phyloP scores from a whole-genome alignment of 306 rosid species.

The Crotalaria pallida region DNA sequence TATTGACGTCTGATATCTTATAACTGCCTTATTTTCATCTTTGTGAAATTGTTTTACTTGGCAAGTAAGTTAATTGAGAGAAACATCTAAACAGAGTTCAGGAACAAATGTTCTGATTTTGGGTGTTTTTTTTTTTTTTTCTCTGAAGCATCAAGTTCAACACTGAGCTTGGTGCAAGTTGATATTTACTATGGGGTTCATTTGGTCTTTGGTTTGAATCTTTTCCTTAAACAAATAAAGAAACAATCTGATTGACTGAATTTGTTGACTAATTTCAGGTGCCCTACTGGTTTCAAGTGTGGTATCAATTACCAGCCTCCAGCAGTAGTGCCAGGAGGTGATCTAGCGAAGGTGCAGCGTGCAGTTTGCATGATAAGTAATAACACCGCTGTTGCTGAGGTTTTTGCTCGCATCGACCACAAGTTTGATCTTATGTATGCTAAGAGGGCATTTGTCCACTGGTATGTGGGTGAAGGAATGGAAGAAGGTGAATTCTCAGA shows the following conservation, averaged over 20 bases:
- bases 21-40: background rate
- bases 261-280: slow-evolving; percentile 38
- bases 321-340: slow-evolving; percentile 72
- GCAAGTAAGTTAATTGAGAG: background rate
- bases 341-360: slow-evolving; percentile 73
- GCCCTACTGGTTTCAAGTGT: slow-evolving; percentile 88
- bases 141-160: background rate
- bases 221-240: background rate
- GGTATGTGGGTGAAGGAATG: slow-evolving; percentile 88
- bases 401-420: slow-evolving; percentile 60
- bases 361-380: slow-evolving; percentile 81
- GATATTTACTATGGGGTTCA: background rate
- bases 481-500: slow-evolving; percentile 84
- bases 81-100: background rate
- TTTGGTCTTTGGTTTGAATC: background rate
- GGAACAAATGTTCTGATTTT: background rate
- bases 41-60: background rate
- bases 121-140: background rate
- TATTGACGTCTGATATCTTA: background rate
- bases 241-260: background rate
- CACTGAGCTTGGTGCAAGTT: background rate
- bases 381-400: slow-evolving; percentile 68
- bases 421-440: slow-evolving; percentile 72
- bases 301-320: slow-evolving; percentile 84
- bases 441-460: slow-evolving; percentile 73